Base-by-base conservation (phyloP, 2,329 filamentous ascomycete species). In the Pyrenochaeta sp. region DNA sequence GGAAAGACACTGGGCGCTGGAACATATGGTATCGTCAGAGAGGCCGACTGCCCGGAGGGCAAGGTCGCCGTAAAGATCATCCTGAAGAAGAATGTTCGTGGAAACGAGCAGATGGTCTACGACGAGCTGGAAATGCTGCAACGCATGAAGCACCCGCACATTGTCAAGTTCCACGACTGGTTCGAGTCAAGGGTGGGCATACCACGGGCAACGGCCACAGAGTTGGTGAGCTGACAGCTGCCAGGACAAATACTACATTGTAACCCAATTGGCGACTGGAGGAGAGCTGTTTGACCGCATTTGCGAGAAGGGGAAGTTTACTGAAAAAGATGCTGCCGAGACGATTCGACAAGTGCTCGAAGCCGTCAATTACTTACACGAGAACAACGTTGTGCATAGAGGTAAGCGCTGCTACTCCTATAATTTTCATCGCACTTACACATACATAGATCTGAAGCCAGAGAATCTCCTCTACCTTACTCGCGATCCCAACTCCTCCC, bases 171-270 rank as follows among this genome's bases (percentile, higher is more conserved):
- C 76, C 91, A 95, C 69, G 95, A 99, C 79, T 99, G 95, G 94
- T 99, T 99, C 76, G 95, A 99, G 82, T 98, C 94, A 55, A 91
- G 93, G 81, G 93, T 96, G 81, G 67, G 88, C 65, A 39, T 10
- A 43, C 12, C 34, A 32, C 22, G 10, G 8, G 27, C 25, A 39
- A 15, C 22, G 42, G 12, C 15, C 42, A 34, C 43, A 12, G 42
- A 36, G 24, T 30, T 22, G 32, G 42, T 58, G 54, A 28, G 64
- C 69, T 73, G 54, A 72, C 62, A 55, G 13, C 22, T 49, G 28
- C 30, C 70, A 97, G 93, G 95, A 99, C 84, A 99, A 99, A 83
- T 99, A 97, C 83, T 99, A 99, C 79, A 98, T 99, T 69, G 93
- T 99, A 70, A 99, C 95, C 32, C 91, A 99, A 79, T 85, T 99